Evolutionary conservation across 805 yeast genomes (phyloP).

Genomic region (Yamadazyma sp.): DNA sequence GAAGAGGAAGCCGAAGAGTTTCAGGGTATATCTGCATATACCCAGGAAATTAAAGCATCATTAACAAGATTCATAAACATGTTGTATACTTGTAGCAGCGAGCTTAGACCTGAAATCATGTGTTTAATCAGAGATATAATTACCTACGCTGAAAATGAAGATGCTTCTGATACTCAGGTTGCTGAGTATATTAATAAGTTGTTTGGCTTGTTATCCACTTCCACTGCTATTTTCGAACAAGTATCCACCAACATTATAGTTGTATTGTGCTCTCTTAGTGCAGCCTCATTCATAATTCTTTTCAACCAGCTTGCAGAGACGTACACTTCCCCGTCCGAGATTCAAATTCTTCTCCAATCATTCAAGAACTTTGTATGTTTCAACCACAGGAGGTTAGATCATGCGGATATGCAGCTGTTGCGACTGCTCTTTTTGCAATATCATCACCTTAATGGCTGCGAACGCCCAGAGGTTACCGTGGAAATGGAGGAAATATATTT

Average conservation of each 20-base stretch:
- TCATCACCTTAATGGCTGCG: too few relatives aligned
- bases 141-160: conserved; percentile 14
- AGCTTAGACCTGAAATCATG: conserved; percentile 1
- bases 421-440: too few relatives aligned
- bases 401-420: too few relatives aligned
- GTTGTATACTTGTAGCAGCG: background rate
- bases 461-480: too few relatives aligned
- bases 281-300: conserved; percentile 6
- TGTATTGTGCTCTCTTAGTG: conserved; percentile 8
- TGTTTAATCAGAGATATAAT: conserved; percentile 13
- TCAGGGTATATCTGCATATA: conserved; percentile 8
- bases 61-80: conserved; percentile 6
- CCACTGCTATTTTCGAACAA: background rate
- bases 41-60: conserved; percentile 7
- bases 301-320: background rate
- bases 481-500: too few relatives aligned
- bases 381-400: too few relatives aligned
- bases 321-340: too few relatives aligned
- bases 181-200: background rate
- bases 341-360: background rate
- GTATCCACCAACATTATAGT: conserved; percentile 6
- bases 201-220: too few relatives aligned
- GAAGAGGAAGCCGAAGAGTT: conserved; percentile 9
- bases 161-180: conserved; percentile 1
- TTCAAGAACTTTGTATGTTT: conserved; percentile 14